Conservation (phyloP, 208 protist species). For the Acanthamoeba sp. region DNA sequence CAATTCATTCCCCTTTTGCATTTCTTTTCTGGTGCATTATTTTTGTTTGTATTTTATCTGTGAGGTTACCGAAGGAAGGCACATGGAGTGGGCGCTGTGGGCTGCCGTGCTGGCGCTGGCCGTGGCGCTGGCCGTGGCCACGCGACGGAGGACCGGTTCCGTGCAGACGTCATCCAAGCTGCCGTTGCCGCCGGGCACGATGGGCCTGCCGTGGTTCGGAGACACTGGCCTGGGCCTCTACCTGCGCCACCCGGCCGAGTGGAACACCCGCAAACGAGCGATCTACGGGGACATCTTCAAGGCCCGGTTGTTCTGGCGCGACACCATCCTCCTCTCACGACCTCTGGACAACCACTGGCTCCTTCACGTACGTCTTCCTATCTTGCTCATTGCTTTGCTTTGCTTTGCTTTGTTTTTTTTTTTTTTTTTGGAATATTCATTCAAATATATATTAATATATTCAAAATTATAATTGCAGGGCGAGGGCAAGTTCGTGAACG, state of each 20-base stretch:
- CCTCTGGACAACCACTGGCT: constrained; percentile 17
- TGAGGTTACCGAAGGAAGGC: too few relatives aligned
- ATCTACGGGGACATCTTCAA: constrained; percentile 14
- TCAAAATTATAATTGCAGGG: background rate
- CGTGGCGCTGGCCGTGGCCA: background rate
- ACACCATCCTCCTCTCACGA: constrained; percentile 21
- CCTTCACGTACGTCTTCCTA: background rate
- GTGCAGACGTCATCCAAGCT: background rate
- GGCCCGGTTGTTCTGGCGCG: background rate
- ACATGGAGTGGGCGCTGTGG: background rate
- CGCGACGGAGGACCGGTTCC: background rate
- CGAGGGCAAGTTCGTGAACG: constrained; percentile 6
- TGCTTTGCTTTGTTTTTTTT: background rate
- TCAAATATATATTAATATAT: background rate
- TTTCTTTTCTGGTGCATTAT: too few relatives aligned
- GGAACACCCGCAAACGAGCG: constrained; percentile 8
- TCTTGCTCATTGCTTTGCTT: background rate
- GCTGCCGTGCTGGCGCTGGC: background rate
- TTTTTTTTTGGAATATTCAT: background rate
- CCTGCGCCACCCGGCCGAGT: constrained; percentile 10
- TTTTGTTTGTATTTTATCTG: too few relatives aligned
- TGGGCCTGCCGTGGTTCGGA: background rate
- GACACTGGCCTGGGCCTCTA: constrained; percentile 8
- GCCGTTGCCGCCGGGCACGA: background rate
- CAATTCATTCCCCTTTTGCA: too few relatives aligned